Evolutionary conservation across 2,329 filamentous ascomycete species (phyloP), one percentile per base, ranked within the genome.

Genomic region (Colletotrichum aenigma): DNA sequence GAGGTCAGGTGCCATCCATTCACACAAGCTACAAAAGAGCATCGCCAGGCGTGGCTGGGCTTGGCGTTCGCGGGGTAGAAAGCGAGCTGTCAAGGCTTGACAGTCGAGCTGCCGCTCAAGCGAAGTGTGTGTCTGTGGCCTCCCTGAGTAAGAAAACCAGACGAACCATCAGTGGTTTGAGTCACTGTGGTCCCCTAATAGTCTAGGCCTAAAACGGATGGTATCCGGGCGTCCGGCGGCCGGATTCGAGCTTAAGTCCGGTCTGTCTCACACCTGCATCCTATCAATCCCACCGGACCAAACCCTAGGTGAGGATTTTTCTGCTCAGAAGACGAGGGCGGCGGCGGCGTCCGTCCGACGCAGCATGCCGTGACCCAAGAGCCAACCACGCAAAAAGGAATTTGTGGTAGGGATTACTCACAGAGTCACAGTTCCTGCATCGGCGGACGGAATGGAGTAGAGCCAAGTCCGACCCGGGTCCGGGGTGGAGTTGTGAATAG

Each of bases 391-490:
- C 10, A 24, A 15, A n/a, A 13, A 48, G 24, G 9, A 21, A 34
- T 65, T 62, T 73, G 62, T 72, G 16, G 69, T 7, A 43, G 15
- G 34, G 56, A 73, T 68, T 73, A 73, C 73, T 73, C 73, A 75
- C 72, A 66, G 68, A 71, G 68, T 71, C 72, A 75, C 73, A 64
- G 62, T 73, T 73, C 70, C 73, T 75, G 73, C 70, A 75, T 75
- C 73, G 73, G 73, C 73, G 70, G 43, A 56, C 43, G 34, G 24
- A 43, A 64, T 75, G 73, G 73, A 73, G 26, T 30, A 28, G 10
- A 48, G 56, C 56, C 64, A 75, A 73, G 64, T 60, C 70, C 70
- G 73, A 55, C 43, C 56, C 73, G 69, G 70, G 34, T 26, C 73
- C 73, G 73, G 30, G 16, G 73, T 68, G 73, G 73, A 68, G 72